Conservation (phyloP, 2,329 filamentous ascomycete species). For the Penicillium sp. region DNA sequence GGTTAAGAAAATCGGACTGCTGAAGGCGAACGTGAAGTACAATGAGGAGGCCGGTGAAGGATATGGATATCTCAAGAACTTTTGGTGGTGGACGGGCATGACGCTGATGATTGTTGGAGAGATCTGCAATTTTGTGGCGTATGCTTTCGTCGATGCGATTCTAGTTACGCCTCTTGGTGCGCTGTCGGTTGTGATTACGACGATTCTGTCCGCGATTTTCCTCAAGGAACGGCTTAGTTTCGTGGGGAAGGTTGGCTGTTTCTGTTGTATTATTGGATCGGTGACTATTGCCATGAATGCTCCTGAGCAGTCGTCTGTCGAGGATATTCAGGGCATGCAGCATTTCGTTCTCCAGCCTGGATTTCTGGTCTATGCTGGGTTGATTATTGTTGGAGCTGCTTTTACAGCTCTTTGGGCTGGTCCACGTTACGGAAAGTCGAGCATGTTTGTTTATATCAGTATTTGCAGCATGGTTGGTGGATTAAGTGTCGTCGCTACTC, state of each 20-base stretch:
- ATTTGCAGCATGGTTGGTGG: constrained; percentile 95
- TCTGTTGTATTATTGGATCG: constrained; percentile 89
- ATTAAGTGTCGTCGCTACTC: constrained; percentile 89
- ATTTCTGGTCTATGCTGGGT: constrained; percentile 79
- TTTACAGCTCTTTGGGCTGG: constrained; percentile 77
- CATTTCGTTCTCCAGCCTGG: constrained; percentile 79
- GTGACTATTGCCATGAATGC: constrained; percentile 95
- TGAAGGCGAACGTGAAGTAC: constrained; percentile 94
- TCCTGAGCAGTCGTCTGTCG: constrained; percentile 78
- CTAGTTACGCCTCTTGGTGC: constrained; percentile 90
- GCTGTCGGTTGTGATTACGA: constrained; percentile 86
- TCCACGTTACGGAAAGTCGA: constrained; percentile 89
- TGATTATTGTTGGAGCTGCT: constrained; percentile 71
- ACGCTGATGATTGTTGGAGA: constrained; percentile 95
- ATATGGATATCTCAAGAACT: constrained; percentile 94
- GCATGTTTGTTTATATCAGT: constrained; percentile 95
- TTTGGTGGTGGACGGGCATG: constrained; percentile 95
- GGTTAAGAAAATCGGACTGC: constrained; percentile 86
- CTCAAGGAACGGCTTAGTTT: constrained; percentile 93
- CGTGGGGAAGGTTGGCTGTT: constrained; percentile 93
- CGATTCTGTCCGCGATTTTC: constrained; percentile 88
- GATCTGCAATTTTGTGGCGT: constrained; percentile 95
- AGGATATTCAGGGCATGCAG: constrained; percentile 90
- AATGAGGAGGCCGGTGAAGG: constrained; percentile 93
- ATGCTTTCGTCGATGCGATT: constrained; percentile 95